phyloP scores from a whole-genome alignment of 805 yeast genomes.

The Wickerhamomyces ciferrii region DNA sequence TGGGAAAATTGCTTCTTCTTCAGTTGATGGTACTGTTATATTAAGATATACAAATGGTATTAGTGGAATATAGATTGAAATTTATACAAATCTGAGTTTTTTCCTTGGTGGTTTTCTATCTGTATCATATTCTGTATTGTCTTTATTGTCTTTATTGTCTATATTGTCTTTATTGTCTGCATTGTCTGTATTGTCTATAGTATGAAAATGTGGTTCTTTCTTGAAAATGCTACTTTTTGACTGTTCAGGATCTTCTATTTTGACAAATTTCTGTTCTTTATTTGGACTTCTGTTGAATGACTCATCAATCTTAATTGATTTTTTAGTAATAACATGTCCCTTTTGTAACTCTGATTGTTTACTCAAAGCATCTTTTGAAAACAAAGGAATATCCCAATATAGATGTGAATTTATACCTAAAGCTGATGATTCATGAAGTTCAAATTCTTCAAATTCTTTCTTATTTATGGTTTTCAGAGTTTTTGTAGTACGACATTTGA shows the following conservation, averaged over 20 bases:
- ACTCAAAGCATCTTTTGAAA: conserved; percentile 13
- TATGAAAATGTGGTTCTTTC: no score
- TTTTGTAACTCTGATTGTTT: conserved; percentile 6
- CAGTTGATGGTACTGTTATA: conserved; percentile 52
- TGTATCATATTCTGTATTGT: not conserved
- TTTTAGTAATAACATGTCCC: conserved; percentile 1
- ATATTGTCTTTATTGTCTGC: no score
- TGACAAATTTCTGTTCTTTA: not conserved
- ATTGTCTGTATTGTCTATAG: no score
- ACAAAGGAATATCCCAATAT: conserved; percentile 32
- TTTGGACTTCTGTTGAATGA: not conserved
- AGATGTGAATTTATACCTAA: conserved; percentile 1
- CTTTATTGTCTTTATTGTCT: not conserved
- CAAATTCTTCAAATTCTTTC: conserved; percentile 7
- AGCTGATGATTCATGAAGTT: conserved; percentile 23
- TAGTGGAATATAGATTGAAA: not conserved
- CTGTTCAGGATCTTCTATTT: no score
- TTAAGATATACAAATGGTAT: conserved; percentile 27
- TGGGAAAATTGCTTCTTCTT: conserved; percentile 39
- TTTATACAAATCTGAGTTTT: conserved; percentile 6
- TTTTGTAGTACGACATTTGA: conserved; percentile 3
- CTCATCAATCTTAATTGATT: not conserved
- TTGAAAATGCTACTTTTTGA: not conserved
- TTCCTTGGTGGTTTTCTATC: conserved; percentile 1
- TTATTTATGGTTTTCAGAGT: conserved; percentile 5